Base-by-base conservation (phyloP, 805 yeast genomes). In the Saccharomycopsis fibuligera region DNA sequence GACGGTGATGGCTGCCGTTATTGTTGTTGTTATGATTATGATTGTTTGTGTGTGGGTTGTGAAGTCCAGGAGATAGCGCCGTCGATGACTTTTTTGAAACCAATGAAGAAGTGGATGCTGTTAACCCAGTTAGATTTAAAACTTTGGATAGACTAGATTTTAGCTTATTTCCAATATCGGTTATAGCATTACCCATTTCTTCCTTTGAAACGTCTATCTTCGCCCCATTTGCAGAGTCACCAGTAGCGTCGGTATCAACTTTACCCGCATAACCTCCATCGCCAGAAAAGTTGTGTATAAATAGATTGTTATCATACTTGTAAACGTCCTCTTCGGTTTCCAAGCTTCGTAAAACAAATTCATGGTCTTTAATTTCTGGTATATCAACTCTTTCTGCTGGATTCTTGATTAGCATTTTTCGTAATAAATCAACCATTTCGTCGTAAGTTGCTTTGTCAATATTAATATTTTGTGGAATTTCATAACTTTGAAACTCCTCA, bases 101-200 rank as follows among this genome's bases (percentile, higher is more conserved):
- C 21, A 22, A 24, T 22, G 47, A 33, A 24, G 42, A 14, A 14
- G 23, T 35, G 4, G 40, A 33, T 3, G 42, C 36, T 31, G 40
- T 24, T n/a, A 48, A 21, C 10, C 51, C 52, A 14, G 52, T 47
- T 6, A 31, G 45, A 48, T 41, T 48, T 31, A 58, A 60, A 1
- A 76, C 79, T 42, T 69, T 70, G 4, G 73, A 65, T 3, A 81
- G 58, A 23, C 76, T 73, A 50, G 70, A 73, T 56, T 70, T 77
- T 38, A 87, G 70, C 47, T 81, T 72, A 44, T 78, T 74, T 5
- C 89, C 90, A 43, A 88, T 73, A 27, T n/a, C 96, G 96, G 31
- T 74, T 2, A 88, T 88, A 1, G 96, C 96, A 53, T 79, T 76
- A 54, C 80, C 76, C 5, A 86, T 74, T 51, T 88, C 96, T 49